Conservation (phyloP, 495 filamentous ascomycete genomes). For the Hyaloscypha variabilis region DNA sequence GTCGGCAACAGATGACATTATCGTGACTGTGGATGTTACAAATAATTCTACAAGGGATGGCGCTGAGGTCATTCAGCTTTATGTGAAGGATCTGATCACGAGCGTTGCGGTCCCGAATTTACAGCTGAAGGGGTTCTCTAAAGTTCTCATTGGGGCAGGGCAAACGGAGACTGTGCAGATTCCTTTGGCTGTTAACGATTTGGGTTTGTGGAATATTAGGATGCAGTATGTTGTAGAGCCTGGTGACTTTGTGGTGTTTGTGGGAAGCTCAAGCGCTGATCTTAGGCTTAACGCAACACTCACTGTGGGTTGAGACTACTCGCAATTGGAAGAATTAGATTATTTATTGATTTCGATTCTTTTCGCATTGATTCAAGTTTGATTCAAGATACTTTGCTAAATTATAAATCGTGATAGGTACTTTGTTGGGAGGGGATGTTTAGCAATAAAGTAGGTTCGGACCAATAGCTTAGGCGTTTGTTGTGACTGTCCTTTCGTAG, state of each 20-base stretch:
- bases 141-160: constrained; percentile 62
- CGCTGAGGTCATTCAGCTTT: constrained; percentile 70
- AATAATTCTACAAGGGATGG: constrained; percentile 59
- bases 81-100: constrained; percentile 61
- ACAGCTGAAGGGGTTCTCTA: constrained; percentile 69
- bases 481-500: too few relatives aligned
- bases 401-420: too few relatives aligned
- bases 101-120: constrained; percentile 68
- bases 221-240: constrained; percentile 73
- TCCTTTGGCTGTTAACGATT: constrained; percentile 48
- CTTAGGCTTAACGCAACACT: constrained; percentile 57
- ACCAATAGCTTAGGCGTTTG: too few relatives aligned
- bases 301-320: constrained; percentile 37
- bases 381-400: too few relatives aligned
- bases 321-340: neutral
- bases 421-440: too few relatives aligned
- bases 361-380: too few relatives aligned
- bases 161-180: constrained; percentile 59
- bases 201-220: constrained; percentile 62
- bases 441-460: too few relatives aligned
- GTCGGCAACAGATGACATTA: constrained; percentile 45
- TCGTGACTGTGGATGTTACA: constrained; percentile 58
- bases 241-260: constrained; percentile 61
- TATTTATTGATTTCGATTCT: neutral
- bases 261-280: constrained; percentile 60